Percentiles rank a stretch among this genome's conserved stretches.
Evolutionary conservation across 805 yeast species (phyloP).

Genomic region (Zygotorulaspora sp.): DNA sequence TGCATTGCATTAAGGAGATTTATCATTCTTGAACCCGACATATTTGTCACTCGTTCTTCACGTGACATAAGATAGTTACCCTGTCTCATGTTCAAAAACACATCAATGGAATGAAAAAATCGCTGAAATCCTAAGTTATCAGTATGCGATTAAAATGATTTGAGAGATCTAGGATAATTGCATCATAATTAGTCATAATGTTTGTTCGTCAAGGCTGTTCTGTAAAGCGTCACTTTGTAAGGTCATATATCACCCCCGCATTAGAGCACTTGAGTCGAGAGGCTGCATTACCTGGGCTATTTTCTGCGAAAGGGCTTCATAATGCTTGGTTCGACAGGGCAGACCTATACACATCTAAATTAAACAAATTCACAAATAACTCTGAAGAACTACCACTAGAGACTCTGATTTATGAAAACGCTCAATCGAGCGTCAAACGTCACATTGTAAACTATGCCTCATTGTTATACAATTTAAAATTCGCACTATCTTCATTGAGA

Average conservation of each 20-base stretch:
- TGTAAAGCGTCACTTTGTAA: conserved; percentile 4
- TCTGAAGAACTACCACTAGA: conserved; percentile 26
- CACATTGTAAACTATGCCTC: conserved; percentile 40
- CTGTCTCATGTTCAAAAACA: no score
- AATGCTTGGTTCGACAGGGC: conserved; percentile 50
- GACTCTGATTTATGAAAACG: conserved; percentile 27
- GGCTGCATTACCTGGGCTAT: conserved; percentile 46
- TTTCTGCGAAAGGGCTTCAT: conserved; percentile 44
- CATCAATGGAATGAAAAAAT: no score
- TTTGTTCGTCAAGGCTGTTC: conserved; percentile 4
- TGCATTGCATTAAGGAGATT: no score
- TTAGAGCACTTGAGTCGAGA: conserved; percentile 27
- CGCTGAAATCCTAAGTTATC: no score
- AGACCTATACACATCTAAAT: conserved; percentile 35
- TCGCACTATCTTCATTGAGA: conserved; percentile 36
- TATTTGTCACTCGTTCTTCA: no score
- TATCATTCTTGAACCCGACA: no score
- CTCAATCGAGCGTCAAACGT: conserved; percentile 31
- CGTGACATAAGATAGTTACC: no score
- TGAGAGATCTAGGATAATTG: no score
- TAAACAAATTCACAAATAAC: conserved; percentile 36
- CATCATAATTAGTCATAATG: conserved; percentile 3
- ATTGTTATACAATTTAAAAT: conserved; percentile 36
- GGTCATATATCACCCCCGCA: conserved; percentile 22
- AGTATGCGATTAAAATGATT: no score